Base-by-base conservation (phyloP, 495 filamentous ascomycete genomes). In the Penicillium taxi region DNA sequence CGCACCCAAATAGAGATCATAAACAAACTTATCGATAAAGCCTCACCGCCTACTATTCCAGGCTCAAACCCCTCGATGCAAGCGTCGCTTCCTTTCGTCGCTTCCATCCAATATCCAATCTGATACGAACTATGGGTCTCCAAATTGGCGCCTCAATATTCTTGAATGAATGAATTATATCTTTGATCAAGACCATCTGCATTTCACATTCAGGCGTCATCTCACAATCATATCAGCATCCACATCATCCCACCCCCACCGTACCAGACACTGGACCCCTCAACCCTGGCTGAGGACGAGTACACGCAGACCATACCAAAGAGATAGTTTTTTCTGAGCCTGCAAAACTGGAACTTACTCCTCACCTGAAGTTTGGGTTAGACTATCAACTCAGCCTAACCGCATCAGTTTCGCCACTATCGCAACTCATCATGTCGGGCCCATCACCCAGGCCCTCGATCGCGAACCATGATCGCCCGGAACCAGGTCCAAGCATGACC, bases 381-480 rank as follows among this genome's bases (percentile, higher is more conserved):
- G 14, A 16, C 23, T 2, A n/a, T 11, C 20, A 24, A 25, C 9
- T n/a, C 5, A n/a, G 8, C 18, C 24, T 12, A 23, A 23, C n/a
- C 22, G 13, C 23, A 15, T 14, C 32, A 35, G n/a, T 9, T 9
- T 11, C 15, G n/a, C 26, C 26, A 4, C 16, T 2, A 31, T 13
- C 17, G 11, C 5, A 33, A 22, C 16, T 12, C 31, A 32, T 22
- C 15, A 55, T 59, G 56, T 50, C 59, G 37, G 47, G 48, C 17
- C 51, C 55, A n/a, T 57, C 61, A 1, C 55, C 59, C 9, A 55
- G 51, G 32, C 54, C 55, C 11, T 65, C 66, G 6, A 65, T 70
- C 21, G 78, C 72, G 45, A 74, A 75, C 14, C 77, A 75, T 4
- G 59, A 71, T 43, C 71, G 68, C 35, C 61, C 61, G 2, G 59